These are phyloP conservation scores for Cytospora paraplurivora DNA, from an alignment of 2,329 filamentous ascomycete genomes.

Conservation along the genomic window DNA sequence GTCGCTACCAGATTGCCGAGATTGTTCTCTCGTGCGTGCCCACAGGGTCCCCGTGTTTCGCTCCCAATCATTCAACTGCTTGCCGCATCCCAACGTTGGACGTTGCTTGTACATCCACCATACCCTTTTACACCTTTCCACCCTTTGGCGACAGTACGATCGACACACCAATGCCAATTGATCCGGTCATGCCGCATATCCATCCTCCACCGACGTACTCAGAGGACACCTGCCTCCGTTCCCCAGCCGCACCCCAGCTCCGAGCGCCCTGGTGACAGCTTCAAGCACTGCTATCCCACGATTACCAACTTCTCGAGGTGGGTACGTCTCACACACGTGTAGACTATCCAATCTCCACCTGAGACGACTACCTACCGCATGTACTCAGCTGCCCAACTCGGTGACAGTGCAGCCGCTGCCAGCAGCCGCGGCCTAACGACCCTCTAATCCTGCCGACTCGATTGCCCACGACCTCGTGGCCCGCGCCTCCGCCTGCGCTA, in stretches of 20 bases:
- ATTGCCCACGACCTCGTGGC: not conserved
- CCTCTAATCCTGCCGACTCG: not conserved
- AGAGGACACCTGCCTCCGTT: slow-evolving; percentile 13
- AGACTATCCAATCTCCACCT: not conserved
- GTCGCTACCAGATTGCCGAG: not conserved
- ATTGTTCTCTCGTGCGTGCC: not conserved
- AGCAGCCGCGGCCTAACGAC: slow-evolving; percentile 3
- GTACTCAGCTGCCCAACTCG: not conserved
- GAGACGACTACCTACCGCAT: not conserved
- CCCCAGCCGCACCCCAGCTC: slow-evolving; percentile 1
- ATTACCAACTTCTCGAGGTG: not conserved
- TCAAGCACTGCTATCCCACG: not conserved
- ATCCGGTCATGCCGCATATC: slow-evolving; percentile 18
- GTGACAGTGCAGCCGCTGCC: not conserved
- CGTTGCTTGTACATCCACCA: not conserved
- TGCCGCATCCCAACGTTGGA: not conserved
- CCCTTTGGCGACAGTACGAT: not conserved
- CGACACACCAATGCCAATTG: not conserved
- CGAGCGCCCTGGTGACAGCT: slow-evolving; percentile 15
- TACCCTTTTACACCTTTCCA: not conserved
- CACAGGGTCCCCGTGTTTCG: not conserved
- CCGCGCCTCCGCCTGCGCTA: not conserved
- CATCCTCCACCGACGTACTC: slow-evolving; percentile 9
- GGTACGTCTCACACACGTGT: not conserved
- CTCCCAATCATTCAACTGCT: not conserved